Evolutionary conservation across 2,329 filamentous ascomycete species (phyloP).

Genomic region (Sporothrix protearum): DNA sequence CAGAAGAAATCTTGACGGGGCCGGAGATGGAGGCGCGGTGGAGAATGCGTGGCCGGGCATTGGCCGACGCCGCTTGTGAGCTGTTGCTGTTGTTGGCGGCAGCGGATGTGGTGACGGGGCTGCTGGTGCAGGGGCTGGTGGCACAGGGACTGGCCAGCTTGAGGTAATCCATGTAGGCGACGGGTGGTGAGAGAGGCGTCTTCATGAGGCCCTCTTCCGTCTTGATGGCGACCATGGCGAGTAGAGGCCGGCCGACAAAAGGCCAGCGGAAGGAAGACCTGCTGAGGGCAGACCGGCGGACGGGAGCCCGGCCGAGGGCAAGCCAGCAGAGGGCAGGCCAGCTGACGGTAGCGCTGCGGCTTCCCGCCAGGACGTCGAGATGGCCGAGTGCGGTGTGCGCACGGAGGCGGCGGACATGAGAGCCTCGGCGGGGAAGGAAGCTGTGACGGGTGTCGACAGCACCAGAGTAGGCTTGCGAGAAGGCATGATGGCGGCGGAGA

Average conservation of each 20-base stretch:
- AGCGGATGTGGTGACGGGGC: neutral
- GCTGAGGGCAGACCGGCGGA: slow-evolving; percentile 40
- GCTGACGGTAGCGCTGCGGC: slow-evolving; percentile 39
- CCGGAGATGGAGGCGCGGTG: slow-evolving; percentile 27
- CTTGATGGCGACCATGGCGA: slow-evolving; percentile 59
- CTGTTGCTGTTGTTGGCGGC: neutral
- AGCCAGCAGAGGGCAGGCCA: slow-evolving; percentile 40
- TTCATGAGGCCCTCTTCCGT: slow-evolving; percentile 60
- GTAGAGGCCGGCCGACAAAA: slow-evolving; percentile 37
- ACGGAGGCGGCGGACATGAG: slow-evolving; percentile 46
- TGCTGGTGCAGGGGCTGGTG: slow-evolving; percentile 23
- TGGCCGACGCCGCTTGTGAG: neutral
- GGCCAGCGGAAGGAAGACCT: slow-evolving; percentile 43
- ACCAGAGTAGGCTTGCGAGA: slow-evolving; percentile 53
- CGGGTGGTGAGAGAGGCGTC: slow-evolving; percentile 87
- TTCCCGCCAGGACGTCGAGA: slow-evolving; percentile 48
- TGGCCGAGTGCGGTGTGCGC: slow-evolving; percentile 63
- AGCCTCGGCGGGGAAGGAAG: slow-evolving; percentile 51
- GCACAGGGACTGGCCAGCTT: slow-evolving; percentile 53
- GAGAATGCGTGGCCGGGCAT: slow-evolving; percentile 8
- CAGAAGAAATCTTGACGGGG: slow-evolving; percentile 44
- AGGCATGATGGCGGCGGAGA: slow-evolving; percentile 41
- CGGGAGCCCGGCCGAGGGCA: slow-evolving; percentile 41
- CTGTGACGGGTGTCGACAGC: slow-evolving; percentile 60
- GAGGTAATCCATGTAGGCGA: slow-evolving; percentile 89